These are phyloP conservation scores for Phalaenopsis aphrodite DNA, from an alignment of 106 monocot genomes.

Conservation along the genomic window DNA sequence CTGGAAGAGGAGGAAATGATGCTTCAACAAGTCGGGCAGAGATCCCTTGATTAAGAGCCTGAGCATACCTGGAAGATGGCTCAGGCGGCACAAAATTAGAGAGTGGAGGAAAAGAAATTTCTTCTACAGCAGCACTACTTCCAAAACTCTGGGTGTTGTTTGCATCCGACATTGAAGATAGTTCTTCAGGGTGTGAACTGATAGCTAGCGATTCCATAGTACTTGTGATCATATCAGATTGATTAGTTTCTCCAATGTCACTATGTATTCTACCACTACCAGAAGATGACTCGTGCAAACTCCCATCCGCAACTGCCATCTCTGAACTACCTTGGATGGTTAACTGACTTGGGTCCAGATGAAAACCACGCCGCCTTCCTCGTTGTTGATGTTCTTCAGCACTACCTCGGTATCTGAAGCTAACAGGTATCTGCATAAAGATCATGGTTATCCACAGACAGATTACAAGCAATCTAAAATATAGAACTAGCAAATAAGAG, in stretches of 20 bases:
- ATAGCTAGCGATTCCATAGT: constrained; percentile 29
- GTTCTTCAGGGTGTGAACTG: constrained; percentile 15
- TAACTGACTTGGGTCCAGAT: constrained; percentile 30
- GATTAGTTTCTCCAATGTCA: constrained; percentile 17
- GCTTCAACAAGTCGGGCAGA: constrained; percentile 41
- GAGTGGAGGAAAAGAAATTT: constrained; percentile 71
- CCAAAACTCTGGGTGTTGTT: constrained; percentile 21
- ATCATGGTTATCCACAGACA: neutral
- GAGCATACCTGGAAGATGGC: constrained; percentile 48
- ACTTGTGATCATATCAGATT: constrained; percentile 16
- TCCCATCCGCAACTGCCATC: constrained; percentile 22
- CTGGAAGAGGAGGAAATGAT: constrained; percentile 90
- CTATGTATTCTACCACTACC: neutral
- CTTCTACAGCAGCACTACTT: constrained; percentile 29
- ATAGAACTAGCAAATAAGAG: neutral
- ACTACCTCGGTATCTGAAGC: constrained; percentile 64
- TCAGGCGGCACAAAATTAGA: constrained; percentile 40
- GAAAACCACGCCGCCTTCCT: constrained; percentile 57
- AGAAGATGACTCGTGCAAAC: constrained; percentile 24
- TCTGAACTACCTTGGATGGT: constrained; percentile 42
- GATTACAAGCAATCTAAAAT: neutral
- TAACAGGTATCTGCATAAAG: constrained; percentile 72
- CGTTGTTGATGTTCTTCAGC: constrained; percentile 62
- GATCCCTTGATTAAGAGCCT: constrained; percentile 37
- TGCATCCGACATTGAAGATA: constrained; percentile 10